Evolutionary conservation across 108 stramenopile species (phyloP).

Genomic region (Pseudonitzschia pungens): DNA sequence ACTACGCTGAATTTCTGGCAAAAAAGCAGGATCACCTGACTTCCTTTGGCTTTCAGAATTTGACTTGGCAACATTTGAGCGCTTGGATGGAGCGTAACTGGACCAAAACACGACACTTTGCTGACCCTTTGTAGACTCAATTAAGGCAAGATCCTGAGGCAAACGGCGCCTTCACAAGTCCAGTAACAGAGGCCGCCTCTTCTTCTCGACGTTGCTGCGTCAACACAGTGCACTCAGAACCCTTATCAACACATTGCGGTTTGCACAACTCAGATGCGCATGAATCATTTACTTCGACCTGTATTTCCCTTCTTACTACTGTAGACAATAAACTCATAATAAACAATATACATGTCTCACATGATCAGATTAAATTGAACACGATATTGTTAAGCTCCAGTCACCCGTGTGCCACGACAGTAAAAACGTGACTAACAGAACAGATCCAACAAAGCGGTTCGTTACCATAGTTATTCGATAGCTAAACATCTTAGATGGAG

Average conservation of each 20-base stretch:
- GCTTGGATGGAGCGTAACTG: neutral
- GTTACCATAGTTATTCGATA: neutral
- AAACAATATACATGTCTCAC: too few species aligned
- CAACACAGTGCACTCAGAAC: too few species aligned
- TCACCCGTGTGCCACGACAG: neutral
- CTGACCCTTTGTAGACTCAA: neutral
- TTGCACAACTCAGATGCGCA: neutral
- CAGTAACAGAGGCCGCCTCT: too few species aligned
- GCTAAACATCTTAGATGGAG: slow-evolving; percentile 32
- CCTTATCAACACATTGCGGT: neutral
- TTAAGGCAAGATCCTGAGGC: neutral
- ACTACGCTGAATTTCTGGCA: neutral
- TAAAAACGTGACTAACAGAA: neutral
- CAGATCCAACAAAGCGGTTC: neutral
- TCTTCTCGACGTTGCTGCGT: too few species aligned
- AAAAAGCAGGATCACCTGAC: neutral
- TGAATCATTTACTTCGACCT: neutral
- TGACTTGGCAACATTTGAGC: slow-evolving; percentile 7
- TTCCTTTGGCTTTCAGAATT: neutral
- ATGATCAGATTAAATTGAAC: too few species aligned
- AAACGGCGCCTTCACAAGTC: too few species aligned
- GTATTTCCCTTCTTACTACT: too few species aligned
- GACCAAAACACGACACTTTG: neutral
- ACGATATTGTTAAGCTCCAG: too few species aligned
- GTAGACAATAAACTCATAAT: too few species aligned